Conservation (phyloP, 2,329 filamentous ascomycete species). For the Fusarium sterilihyphosum region DNA sequence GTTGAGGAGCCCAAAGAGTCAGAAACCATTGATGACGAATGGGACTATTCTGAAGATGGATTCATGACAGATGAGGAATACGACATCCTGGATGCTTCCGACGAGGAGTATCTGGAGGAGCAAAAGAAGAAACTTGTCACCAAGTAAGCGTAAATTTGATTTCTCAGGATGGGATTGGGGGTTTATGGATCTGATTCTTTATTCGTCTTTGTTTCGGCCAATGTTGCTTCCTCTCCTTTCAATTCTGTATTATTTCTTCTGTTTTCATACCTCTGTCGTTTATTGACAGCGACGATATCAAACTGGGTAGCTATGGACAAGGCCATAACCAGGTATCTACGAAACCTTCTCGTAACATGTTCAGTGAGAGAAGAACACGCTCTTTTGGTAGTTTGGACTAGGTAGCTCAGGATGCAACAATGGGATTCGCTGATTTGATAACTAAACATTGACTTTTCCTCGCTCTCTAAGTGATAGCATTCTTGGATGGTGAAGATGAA, state of each 20-base stretch:
- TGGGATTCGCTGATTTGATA: slow-evolving; percentile 26
- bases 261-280: slow-evolving; percentile 17
- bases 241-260: slow-evolving; percentile 41
- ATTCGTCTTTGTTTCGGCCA: slow-evolving; percentile 9
- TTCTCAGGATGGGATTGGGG: slow-evolving; percentile 31
- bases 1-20: slow-evolving; percentile 62
- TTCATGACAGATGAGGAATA: slow-evolving; percentile 99
- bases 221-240: slow-evolving; percentile 34
- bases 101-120: slow-evolving; percentile 79
- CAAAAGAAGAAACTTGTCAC: slow-evolving; percentile 55
- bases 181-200: slow-evolving; percentile 31
- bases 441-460: background rate
- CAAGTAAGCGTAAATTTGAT: slow-evolving; percentile 47
- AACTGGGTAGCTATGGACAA: slow-evolving; percentile 7
- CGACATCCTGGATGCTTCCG: slow-evolving; percentile 93
- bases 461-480: background rate
- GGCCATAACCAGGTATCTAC: slow-evolving; percentile 14
- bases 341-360: slow-evolving; percentile 23
- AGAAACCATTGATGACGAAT: slow-evolving; percentile 68
- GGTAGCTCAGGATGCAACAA: slow-evolving; percentile 36
- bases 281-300: slow-evolving; percentile 1
- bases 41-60: slow-evolving; percentile 72
- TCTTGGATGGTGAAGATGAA: background rate
- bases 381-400: slow-evolving; percentile 42
- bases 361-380: slow-evolving; percentile 36